These are phyloP conservation scores for Trametopsis cervina DNA, from an alignment of 768 basidiomycete genomes.

Conservation along the genomic window DNA sequence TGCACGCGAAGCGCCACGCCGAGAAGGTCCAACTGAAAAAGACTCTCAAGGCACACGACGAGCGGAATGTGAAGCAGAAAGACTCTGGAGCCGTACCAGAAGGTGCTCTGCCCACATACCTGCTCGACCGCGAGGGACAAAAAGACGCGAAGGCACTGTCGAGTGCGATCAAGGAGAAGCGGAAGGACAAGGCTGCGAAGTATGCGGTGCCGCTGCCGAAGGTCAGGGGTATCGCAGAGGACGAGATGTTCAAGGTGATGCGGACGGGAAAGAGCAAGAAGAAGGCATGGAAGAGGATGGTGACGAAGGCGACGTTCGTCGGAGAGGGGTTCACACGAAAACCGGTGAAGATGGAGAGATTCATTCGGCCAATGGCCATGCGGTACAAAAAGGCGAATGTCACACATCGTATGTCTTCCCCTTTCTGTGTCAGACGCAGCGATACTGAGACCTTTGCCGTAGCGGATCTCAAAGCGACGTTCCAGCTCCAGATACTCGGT, in stretches of 20 bases:
- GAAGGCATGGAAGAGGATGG: slow-evolving; percentile 99
- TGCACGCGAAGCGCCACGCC: slow-evolving; percentile 92
- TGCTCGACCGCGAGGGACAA: slow-evolving; percentile 96
- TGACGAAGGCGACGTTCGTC: slow-evolving; percentile 98
- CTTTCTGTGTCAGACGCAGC: not conserved
- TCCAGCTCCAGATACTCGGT: slow-evolving; percentile 94
- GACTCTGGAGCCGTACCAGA: slow-evolving; percentile 80
- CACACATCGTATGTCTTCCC: slow-evolving; percentile 77
- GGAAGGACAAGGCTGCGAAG: slow-evolving; percentile 98
- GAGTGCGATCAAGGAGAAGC: slow-evolving; percentile 94
- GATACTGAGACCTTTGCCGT: slow-evolving; percentile 4
- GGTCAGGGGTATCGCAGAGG: slow-evolving; percentile 96
- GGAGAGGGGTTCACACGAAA: slow-evolving; percentile 97
- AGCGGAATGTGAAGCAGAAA: slow-evolving; percentile 94
- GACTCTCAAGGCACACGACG: slow-evolving; percentile 99
- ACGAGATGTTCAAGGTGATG: slow-evolving; percentile 99
- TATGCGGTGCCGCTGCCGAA: slow-evolving; percentile 95
- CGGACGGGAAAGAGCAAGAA: slow-evolving; percentile 95
- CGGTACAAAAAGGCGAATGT: slow-evolving; percentile 98
- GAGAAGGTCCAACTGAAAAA: slow-evolving; percentile 99
- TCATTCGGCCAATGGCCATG: slow-evolving; percentile 95
- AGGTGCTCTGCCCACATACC: slow-evolving; percentile 89
- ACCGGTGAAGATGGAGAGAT: slow-evolving; percentile 98
- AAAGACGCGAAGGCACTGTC: slow-evolving; percentile 96
- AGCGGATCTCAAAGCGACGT: slow-evolving; percentile 98